Conservation (phyloP, 495 filamentous ascomycete genomes). For the Penicillium subrubescens region DNA sequence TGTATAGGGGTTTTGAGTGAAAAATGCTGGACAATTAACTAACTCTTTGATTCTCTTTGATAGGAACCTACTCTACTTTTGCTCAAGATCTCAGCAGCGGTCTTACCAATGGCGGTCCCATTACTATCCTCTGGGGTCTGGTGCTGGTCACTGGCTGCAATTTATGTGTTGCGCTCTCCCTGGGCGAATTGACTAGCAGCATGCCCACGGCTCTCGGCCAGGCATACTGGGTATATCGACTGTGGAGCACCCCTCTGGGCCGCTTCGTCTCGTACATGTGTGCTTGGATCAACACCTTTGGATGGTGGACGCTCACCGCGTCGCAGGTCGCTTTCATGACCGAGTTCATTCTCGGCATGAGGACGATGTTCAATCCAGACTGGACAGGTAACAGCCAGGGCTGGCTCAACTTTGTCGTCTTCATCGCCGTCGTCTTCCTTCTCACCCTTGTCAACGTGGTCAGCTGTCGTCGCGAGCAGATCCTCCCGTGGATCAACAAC, state of each 20-base stretch:
- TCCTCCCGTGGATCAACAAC: constrained; percentile 50
- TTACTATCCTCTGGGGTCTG: constrained; percentile 54
- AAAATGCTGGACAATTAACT: not conserved
- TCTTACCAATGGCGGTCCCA: constrained; percentile 48
- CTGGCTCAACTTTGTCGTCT: constrained; percentile 50
- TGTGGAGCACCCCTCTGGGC: constrained; percentile 40
- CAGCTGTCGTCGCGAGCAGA: constrained; percentile 45
- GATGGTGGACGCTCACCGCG: constrained; percentile 53
- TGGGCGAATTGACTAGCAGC: constrained; percentile 50
- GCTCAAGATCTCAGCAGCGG: constrained; percentile 49
- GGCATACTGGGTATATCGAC: constrained; percentile 50
- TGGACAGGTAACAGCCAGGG: constrained; percentile 43
- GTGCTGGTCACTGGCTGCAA: constrained; percentile 49
- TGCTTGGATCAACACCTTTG: constrained; percentile 54
- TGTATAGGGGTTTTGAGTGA: not conserved
- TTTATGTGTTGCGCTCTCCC: constrained; percentile 49
- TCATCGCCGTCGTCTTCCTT: constrained; percentile 39
- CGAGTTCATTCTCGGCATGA: constrained; percentile 51
- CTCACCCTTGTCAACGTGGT: constrained; percentile 48
- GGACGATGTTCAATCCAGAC: constrained; percentile 44
- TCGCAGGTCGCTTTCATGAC: constrained; percentile 54
- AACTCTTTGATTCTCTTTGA: not conserved
- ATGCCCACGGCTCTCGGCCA: constrained; percentile 54
- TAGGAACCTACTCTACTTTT: constrained; percentile 50
- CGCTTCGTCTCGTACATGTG: constrained; percentile 52